These are phyloP conservation scores for Cutaneotrichosporon sp. DNA, from an alignment of 1,284 basidiomycete genomes.

Conservation along the genomic window DNA sequence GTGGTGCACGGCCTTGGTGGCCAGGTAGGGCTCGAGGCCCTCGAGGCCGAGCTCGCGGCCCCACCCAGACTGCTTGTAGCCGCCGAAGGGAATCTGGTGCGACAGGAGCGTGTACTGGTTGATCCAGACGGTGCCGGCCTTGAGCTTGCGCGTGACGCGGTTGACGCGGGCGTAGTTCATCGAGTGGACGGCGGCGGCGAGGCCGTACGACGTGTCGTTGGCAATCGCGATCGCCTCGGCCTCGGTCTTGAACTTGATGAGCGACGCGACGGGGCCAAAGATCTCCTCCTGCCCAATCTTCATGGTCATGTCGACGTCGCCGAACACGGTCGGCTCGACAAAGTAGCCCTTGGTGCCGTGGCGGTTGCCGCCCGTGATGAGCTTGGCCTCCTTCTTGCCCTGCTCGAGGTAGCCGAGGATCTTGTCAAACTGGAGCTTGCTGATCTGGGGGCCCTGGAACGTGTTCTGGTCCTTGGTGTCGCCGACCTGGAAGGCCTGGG, in stretches of 20 bases:
- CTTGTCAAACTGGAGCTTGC: constrained; percentile 83
- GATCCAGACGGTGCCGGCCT: constrained; percentile 75
- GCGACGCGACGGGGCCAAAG: constrained; percentile 57
- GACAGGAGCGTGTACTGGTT: constrained; percentile 79
- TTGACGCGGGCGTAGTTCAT: constrained; percentile 86
- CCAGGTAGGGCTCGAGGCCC: constrained; percentile 45
- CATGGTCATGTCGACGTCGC: constrained; percentile 43
- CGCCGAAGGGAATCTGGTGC: constrained; percentile 61
- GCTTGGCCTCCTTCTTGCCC: constrained; percentile 78
- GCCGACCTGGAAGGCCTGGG: constrained; percentile 67
- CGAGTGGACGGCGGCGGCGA: constrained; percentile 87
- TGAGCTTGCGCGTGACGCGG: constrained; percentile 89
- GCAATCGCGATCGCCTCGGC: constrained; percentile 65
- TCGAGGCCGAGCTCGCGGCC: constrained; percentile 48
- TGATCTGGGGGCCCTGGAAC: constrained; percentile 78
- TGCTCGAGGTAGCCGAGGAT: constrained; percentile 85
- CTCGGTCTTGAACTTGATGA: constrained; percentile 54
- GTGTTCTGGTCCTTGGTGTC: constrained; percentile 70
- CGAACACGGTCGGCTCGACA: constrained; percentile 49
- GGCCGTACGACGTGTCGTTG: constrained; percentile 81
- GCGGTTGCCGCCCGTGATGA: constrained; percentile 70
- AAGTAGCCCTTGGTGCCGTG: constrained; percentile 34
- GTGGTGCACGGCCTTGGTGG: constrained; percentile 20
- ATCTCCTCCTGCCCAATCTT: constrained; percentile 52
- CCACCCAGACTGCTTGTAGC: constrained; percentile 34